These are phyloP conservation scores for Talaromyces sp. DNA, from an alignment of 2,329 filamentous ascomycete species.

Conservation along the genomic window DNA sequence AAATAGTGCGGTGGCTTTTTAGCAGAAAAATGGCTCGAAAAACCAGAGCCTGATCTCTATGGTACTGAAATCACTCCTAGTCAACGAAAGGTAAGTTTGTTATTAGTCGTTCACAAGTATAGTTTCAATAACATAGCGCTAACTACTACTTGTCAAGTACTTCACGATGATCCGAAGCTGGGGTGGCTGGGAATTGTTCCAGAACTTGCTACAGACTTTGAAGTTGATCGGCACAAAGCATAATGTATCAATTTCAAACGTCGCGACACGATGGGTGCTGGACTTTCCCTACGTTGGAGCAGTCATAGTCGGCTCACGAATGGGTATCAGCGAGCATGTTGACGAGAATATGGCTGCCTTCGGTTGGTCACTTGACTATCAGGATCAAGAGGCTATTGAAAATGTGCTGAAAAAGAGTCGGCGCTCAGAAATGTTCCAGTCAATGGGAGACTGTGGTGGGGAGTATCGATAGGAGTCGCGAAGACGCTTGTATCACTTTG, in stretches of 20 bases:
- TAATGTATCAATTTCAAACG: conserved; percentile 14
- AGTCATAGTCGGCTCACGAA: conserved; percentile 14
- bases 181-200: conserved; percentile 13
- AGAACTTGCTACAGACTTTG: conserved; percentile 2
- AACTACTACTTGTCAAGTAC: neutral
- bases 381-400: conserved; percentile 14
- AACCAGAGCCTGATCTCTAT: conserved; percentile 12
- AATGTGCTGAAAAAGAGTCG: neutral
- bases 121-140: neutral
- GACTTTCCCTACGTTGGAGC: conserved; percentile 14
- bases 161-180: conserved; percentile 16
- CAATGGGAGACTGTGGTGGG: conserved; percentile 16
- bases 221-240: conserved; percentile 10
- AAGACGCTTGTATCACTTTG: neutral
- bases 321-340: conserved; percentile 16
- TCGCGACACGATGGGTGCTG: conserved; percentile 16
- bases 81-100: conserved; percentile 13
- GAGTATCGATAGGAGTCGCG: conserved; percentile 9
- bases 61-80: conserved; percentile 14
- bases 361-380: conserved; percentile 13
- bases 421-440: conserved; percentile 9
- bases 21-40: conserved; percentile 13
- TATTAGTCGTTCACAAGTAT: neutral
- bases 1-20: conserved; percentile 15
- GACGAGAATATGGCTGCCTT: conserved; percentile 13